A percentile compares a stretch with the other conserved stretches of the same genome.
Conservation (phyloP, 179 eudicot genomes). For the Camellia oleifera region DNA sequence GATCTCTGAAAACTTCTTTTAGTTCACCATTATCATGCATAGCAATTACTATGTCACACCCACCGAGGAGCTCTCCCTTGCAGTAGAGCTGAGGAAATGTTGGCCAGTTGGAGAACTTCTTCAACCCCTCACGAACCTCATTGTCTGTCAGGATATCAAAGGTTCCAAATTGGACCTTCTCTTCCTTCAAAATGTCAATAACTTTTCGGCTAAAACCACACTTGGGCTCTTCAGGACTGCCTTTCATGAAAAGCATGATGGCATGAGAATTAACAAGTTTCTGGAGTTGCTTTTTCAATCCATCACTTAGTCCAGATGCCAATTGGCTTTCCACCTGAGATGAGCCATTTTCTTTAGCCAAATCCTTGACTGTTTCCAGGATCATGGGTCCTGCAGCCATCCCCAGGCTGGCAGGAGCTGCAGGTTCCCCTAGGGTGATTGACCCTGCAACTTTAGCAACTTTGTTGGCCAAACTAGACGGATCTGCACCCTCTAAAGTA, state of each 20-base stretch:
- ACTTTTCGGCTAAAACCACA: constrained; percentile 91
- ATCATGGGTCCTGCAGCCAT: constrained; percentile 81
- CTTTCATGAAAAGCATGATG: constrained; percentile 97
- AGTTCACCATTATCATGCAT: constrained; percentile 90
- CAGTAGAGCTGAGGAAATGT: constrained; percentile 94
- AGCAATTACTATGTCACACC: constrained; percentile 70
- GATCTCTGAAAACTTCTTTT: constrained; percentile 61
- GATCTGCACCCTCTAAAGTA: constrained; percentile 92
- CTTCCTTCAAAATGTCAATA: constrained; percentile 73
- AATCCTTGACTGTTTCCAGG: constrained; percentile 68
- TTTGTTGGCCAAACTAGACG: constrained; percentile 92
- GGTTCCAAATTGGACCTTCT: constrained; percentile 71
- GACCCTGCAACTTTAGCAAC: constrained; percentile 81
- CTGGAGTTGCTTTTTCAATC: constrained; percentile 49
- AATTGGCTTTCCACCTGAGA: constrained; percentile 23
- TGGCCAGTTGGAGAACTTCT: constrained; percentile 95
- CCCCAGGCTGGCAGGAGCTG: constrained; percentile 92
- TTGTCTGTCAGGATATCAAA: constrained; percentile 78
- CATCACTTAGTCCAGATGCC: constrained; percentile 27
- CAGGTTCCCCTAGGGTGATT: constrained; percentile 59
- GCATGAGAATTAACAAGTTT: constrained; percentile 64
- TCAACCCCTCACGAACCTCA: constrained; percentile 83
- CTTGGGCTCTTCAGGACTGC: constrained; percentile 72
- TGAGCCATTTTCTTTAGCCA: constrained; percentile 51
- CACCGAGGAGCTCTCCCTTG: constrained; percentile 93